Evolutionary conservation across 1,139 yeast genomes (phyloP), one percentile per base, ranked within the genome.

Genomic region (Kurtzmaniella quercitrusa): DNA sequence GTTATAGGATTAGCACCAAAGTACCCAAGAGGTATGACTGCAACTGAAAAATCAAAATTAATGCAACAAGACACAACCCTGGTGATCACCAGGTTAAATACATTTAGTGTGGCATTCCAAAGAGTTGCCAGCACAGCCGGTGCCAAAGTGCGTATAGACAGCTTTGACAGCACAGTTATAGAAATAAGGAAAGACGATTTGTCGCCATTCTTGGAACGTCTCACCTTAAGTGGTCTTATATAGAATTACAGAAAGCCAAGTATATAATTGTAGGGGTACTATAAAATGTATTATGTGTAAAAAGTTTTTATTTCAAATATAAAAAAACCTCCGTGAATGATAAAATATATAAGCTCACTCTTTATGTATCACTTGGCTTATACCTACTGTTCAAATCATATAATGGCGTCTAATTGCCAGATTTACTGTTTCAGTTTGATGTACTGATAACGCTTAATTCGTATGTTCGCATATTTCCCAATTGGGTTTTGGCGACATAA

Each of bases 1-100:
- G 97, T 94, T 1, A 83, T 95, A 38, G 98, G 98, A 0, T 65
- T 88, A 50, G 95, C 95, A 0, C 95, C 96, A 2, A 78, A 85
- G 49, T 83, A 82, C 51, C 88, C 94, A 5, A 65, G 89, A 45
- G 84, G 84, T 2, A 56, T 80, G 52, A 72, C 66, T 40, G 68
- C 66, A 50, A 61, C 70, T 2, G 66, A 71, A n/a, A 64, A 65
- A 39, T 78, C 78, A 19, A 69, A 65, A 42, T 50, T 70, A 26
- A 45, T 65, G 12, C 52, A 52, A 38, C 63, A 65, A 19, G 66
- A 69, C 12, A 62, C 64, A 15, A 71, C 68, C 22, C 46, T 54
- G 14, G 50, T 65, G 2, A 68, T 71, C 15, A 65, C 76, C 19
- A 52, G 77, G 42, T 64, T 84, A 41, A 93, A 93, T 57, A 83